Percentiles rank a stretch among this genome's conserved stretches.
These are phyloP conservation scores for Anthracocystis setariae DNA, from an alignment of 1,284 basidiomycete genomes.

Conservation along the genomic window DNA sequence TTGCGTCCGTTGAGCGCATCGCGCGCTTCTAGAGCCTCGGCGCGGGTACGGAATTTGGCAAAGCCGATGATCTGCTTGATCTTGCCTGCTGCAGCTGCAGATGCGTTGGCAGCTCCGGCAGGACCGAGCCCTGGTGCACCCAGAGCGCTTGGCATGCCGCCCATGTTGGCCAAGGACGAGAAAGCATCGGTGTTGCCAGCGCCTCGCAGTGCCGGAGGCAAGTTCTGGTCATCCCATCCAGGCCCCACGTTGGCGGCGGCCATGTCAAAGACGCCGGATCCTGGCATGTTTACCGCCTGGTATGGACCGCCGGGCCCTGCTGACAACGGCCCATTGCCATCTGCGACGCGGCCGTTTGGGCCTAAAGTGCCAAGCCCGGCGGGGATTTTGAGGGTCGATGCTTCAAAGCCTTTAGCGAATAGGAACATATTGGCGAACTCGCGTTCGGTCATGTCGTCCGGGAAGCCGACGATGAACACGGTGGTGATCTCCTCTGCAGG, in stretches of 20 bases:
- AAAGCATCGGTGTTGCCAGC: conserved; percentile 45
- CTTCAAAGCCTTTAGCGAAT: conserved; percentile 93
- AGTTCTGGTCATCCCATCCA: conserved; percentile 48
- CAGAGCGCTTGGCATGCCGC: conserved; percentile 28
- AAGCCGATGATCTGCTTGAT: conserved; percentile 94
- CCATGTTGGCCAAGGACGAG: conserved; percentile 40
- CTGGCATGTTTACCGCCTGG: conserved; percentile 57
- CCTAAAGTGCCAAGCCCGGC: conserved; percentile 76
- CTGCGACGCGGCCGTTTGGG: conserved; percentile 28
- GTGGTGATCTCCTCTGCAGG: conserved; percentile 87
- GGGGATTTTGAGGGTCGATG: conserved; percentile 95
- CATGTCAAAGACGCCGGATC: conserved; percentile 42
- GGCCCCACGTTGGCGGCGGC: conserved; percentile 26
- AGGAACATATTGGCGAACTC: conserved; percentile 99
- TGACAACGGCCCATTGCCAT: conserved; percentile 31
- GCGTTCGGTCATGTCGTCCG: conserved; percentile 98
- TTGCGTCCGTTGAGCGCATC: conserved; percentile 89
- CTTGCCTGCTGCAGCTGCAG: conserved; percentile 48
- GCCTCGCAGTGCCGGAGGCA: conserved; percentile 49
- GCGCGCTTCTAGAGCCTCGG: conserved; percentile 86
- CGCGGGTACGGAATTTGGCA: conserved; percentile 89
- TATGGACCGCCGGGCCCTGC: conserved; percentile 53
- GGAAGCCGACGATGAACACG: conserved; percentile 98
- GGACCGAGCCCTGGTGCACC: conserved; percentile 27
- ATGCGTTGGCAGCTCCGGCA: conserved; percentile 17